A percentile compares a stretch with the other conserved stretches of the same genome.
Conservation (phyloP, 129 eudicot genomes). For the Helichrysum umbraculigerum region DNA sequence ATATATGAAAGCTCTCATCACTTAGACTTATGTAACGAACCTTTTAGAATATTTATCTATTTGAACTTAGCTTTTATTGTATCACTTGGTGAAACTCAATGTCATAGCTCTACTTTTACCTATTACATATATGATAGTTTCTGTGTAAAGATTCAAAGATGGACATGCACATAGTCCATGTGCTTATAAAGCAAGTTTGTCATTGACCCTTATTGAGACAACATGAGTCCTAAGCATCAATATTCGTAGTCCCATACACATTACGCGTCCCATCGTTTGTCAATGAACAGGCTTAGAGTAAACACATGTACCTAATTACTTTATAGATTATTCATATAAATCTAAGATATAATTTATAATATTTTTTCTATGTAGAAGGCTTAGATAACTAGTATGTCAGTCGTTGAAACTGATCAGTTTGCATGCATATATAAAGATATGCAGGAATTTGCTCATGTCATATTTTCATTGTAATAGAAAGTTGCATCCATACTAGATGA, state of each 20-base stretch:
- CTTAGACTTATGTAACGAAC: background rate
- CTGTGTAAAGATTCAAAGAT: background rate
- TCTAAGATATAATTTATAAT: background rate
- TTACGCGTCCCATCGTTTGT: background rate
- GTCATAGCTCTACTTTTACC: background rate
- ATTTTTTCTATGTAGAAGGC: background rate
- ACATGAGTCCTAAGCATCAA: background rate
- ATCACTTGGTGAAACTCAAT: background rate
- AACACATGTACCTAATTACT: background rate
- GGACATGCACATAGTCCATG: background rate
- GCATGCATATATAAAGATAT: background rate
- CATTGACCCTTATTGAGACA: conserved; percentile 4
- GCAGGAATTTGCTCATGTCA: background rate
- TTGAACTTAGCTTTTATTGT: conserved; percentile 1
- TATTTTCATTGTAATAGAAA: background rate
- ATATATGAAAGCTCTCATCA: background rate
- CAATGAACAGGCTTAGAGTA: background rate
- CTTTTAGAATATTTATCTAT: background rate
- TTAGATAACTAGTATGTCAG: background rate
- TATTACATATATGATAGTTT: background rate
- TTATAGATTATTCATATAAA: background rate
- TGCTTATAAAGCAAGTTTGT: background rate
- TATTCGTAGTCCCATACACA: background rate
- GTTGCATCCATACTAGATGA: background rate
- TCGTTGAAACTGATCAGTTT: background rate